phyloP scores from a whole-genome alignment of 75 land plant species.

The Sequoiadendron giganteum region DNA sequence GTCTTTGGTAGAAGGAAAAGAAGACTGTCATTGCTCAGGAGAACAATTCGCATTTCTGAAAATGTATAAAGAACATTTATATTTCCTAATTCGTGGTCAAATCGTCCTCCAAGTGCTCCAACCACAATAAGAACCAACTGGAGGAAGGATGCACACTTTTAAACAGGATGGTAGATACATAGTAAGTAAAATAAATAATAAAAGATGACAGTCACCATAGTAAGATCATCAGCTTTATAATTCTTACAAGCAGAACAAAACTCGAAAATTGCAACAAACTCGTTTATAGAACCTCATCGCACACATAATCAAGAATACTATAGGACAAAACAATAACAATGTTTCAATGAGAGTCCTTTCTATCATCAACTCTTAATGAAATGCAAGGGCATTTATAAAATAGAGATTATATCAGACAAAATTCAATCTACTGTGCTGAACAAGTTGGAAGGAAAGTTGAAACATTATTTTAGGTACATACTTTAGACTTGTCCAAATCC shows the following conservation, averaged over 20 bases:
- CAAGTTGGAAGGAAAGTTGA: not conserved
- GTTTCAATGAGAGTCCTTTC: not conserved
- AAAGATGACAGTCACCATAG: no score
- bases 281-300: not conserved
- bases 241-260: not conserved
- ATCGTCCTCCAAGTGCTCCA: slow-evolving; percentile 95
- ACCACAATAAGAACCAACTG: slow-evolving; percentile 79
- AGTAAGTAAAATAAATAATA: not conserved
- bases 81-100: slow-evolving; percentile 95
- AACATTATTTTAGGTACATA: slow-evolving; percentile 22
- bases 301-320: not conserved
- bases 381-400: not conserved
- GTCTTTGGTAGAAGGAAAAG: slow-evolving; percentile 73
- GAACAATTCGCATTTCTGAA: slow-evolving; percentile 62
- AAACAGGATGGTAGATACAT: not conserved
- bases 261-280: not conserved
- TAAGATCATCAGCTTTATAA: not conserved
- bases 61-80: slow-evolving; percentile 74
- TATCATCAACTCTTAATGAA: not conserved
- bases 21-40: slow-evolving; percentile 79
- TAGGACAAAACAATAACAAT: not conserved
- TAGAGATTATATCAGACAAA: not conserved
- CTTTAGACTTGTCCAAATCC: slow-evolving; percentile 43
- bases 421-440: not conserved
- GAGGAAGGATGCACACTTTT: slow-evolving; percentile 5